A percentile compares a stretch with the other conserved stretches of the same genome.
Conservation (phyloP, 257 asterid species). For the Nicotiana attenuata region DNA sequence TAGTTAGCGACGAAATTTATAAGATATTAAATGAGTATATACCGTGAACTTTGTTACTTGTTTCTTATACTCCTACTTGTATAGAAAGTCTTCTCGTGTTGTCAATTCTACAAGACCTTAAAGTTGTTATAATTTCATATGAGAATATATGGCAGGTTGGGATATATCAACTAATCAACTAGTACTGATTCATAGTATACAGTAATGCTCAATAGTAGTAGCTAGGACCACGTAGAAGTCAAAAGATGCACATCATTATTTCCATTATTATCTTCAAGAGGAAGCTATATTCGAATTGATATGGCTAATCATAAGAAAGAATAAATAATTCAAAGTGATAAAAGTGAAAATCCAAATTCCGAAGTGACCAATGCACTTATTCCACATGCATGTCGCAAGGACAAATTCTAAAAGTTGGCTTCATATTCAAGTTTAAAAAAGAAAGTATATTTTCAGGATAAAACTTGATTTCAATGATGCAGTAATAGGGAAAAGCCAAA, state of each 20-base stretch:
- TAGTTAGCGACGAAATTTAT: no score
- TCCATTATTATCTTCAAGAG: not conserved
- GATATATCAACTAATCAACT: not conserved
- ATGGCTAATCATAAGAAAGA: not conserved
- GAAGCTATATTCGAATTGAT: not conserved
- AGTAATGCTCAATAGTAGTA: not conserved
- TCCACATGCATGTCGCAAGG: not conserved
- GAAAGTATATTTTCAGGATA: not conserved
- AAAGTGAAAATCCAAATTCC: not conserved
- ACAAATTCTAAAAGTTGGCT: not conserved
- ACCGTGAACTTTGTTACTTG: not conserved
- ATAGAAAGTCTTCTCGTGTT: not conserved
- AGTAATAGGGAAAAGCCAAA: not conserved
- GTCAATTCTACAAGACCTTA: not conserved
- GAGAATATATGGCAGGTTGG: not conserved
- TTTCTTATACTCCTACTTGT: not conserved
- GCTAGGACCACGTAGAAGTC: not conserved
- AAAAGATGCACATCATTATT: not conserved
- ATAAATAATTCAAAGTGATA: not conserved
- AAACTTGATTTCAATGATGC: not conserved
- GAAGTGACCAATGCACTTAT: not conserved
- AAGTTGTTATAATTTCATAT: constrained; percentile 3
- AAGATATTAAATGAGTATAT: not conserved
- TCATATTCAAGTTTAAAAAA: not conserved
- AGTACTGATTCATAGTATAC: not conserved